Evolutionary conservation across 2,329 filamentous ascomycete species (phyloP), one percentile per base, ranked within the genome.

Genomic region (Fusarium tuaranense): DNA sequence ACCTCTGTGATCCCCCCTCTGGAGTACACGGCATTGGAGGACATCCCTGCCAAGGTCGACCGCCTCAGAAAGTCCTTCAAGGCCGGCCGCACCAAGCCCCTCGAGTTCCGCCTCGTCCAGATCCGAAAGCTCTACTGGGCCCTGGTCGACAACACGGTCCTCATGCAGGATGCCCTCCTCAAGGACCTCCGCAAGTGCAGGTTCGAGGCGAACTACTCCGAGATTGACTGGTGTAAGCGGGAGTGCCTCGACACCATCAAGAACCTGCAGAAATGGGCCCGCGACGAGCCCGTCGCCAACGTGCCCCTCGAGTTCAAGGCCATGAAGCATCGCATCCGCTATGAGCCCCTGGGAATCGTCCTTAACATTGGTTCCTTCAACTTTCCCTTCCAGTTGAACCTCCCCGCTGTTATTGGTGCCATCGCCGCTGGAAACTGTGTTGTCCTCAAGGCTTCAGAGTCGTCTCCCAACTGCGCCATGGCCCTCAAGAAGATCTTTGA

Each of bases 71-170:
- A 87, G 62, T 91, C 92, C n/a, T 98, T 94, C 84, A 88, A 89
- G 77, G 89, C 93, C 20, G 92, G 95, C 82, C 93, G 92, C 85
- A 98, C 95, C 51, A 95, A 95, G 81, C 89, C 94, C 65, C 81
- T 98, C 70, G 89, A 94, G 79, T 98, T 93, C 86, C 92, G 97
- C 73, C 87, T 95, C 73, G 88, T 91, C 65, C 97, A 98, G 88
- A 91, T 99, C 71, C 93, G 95, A 78, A 96, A 95, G 88, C 92
- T 98, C 67, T 98, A 98, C 87, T 98, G 97, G 97, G 95, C 90
- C 9, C 83, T 98, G 76, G 91, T 91, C 75, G 96, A 98, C 86
- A 92, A 94, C 81, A 88, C 92, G 67, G 86, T 91, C 55, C 89
- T 92, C 77, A 88, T 98, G 71, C 81, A 91, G 75, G 93, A 94